A percentile compares a stretch with the other conserved stretches of the same genome.
phyloP scores from a whole-genome alignment of 2,329 filamentous ascomycete species.

The Cladophialophora bantiana region DNA sequence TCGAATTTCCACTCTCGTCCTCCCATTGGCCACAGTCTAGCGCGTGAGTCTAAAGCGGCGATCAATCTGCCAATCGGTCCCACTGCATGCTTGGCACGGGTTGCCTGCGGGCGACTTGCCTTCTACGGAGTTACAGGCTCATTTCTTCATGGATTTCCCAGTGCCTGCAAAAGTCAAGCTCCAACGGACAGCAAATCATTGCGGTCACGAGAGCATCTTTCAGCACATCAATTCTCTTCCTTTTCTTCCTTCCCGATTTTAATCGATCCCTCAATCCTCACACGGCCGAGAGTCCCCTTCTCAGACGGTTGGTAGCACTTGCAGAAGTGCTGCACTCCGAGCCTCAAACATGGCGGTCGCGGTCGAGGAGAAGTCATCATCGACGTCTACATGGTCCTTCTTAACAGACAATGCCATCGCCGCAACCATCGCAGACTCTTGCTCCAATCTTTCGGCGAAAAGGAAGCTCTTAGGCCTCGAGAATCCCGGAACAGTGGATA shows the following conservation, averaged over 20 bases:
- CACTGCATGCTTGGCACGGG: not conserved
- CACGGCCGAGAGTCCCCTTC: not conserved
- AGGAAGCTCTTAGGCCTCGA: slow-evolving; percentile 85
- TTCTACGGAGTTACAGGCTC: slow-evolving; percentile 5
- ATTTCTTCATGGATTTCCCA: slow-evolving; percentile 29
- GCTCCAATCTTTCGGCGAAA: slow-evolving; percentile 81
- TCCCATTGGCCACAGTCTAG: not conserved
- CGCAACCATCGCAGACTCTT: slow-evolving; percentile 74
- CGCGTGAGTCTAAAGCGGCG: not conserved
- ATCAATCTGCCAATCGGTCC: not conserved
- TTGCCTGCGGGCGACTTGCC: not conserved
- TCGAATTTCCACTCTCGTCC: not conserved
- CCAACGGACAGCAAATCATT: slow-evolving; percentile 26
- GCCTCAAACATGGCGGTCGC: slow-evolving; percentile 39
- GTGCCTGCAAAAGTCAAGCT: slow-evolving; percentile 34
- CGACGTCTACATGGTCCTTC: slow-evolving; percentile 64
- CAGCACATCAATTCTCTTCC: slow-evolving; percentile 25
- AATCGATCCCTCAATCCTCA: slow-evolving; percentile 4
- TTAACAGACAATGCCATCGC: slow-evolving; percentile 77
- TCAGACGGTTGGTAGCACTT: slow-evolving; percentile 3
- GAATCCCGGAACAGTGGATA: slow-evolving; percentile 92
- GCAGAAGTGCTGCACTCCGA: slow-evolving; percentile 13
- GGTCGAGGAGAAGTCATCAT: slow-evolving; percentile 46
- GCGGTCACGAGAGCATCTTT: slow-evolving; percentile 31
- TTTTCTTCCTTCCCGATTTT: slow-evolving; percentile 16